These are phyloP conservation scores for Diutina sp. DNA, from an alignment of 1,139 yeast genomes.

Conservation along the genomic window DNA sequence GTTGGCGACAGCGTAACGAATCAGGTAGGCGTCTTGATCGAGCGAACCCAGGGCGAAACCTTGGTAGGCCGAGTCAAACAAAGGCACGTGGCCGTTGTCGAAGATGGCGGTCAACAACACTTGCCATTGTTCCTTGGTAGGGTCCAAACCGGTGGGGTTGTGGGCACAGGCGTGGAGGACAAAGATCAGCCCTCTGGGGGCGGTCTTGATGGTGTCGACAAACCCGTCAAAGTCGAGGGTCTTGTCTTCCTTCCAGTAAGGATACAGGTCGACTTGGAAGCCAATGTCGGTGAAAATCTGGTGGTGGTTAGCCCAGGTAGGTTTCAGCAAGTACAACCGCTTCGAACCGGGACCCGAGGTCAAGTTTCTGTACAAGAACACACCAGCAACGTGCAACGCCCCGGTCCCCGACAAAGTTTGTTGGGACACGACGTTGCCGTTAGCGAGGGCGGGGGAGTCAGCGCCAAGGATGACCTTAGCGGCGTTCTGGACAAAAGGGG, in stretches of 20 bases:
- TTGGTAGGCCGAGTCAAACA: conserved; percentile 38
- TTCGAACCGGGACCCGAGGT: conserved; percentile 15
- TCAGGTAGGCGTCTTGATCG: conserved; percentile 75
- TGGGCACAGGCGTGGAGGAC: conserved; percentile 39
- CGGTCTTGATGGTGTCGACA: conserved; percentile 48
- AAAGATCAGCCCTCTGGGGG: conserved; percentile 71
- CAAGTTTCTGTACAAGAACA: conserved; percentile 30
- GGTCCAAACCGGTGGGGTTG: conserved; percentile 40
- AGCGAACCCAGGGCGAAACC: conserved; percentile 86
- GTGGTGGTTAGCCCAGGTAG: conserved; percentile 96
- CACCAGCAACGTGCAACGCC: conserved; percentile 80
- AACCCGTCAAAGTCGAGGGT: conserved; percentile 59
- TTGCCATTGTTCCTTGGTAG: conserved; percentile 30
- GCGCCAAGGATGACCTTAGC: conserved; percentile 72
- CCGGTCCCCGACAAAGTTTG: conserved; percentile 96
- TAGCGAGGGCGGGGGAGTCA: conserved; percentile 36
- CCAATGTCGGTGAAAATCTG: conserved; percentile 67
- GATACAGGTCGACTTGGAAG: conserved; percentile 48
- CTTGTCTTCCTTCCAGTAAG: conserved; percentile 64
- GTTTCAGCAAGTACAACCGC: conserved; percentile 63
- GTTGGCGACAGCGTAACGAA: conserved; percentile 61
- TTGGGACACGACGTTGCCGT: conserved; percentile 52
- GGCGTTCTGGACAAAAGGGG: conserved; percentile 57
- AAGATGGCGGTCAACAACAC: conserved; percentile 28
- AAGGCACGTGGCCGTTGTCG: conserved; percentile 23